Percentiles rank a stretch among this genome's conserved stretches.
Conservation (phyloP, 257 asterid species). For the Jaltomata sinuosa region DNA sequence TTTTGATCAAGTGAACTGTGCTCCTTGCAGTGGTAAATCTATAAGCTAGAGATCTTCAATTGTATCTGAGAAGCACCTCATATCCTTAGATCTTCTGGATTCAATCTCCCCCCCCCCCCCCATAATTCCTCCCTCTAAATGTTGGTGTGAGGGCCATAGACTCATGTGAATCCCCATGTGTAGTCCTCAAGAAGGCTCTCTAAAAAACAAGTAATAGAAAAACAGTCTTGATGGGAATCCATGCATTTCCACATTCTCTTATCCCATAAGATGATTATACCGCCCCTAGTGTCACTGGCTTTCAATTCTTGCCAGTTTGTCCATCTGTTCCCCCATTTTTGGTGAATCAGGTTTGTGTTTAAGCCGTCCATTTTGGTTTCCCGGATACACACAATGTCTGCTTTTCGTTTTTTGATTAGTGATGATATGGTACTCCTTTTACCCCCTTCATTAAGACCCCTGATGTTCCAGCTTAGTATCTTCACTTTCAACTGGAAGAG, state of each 20-base stretch:
- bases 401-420: neutral
- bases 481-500: neutral
- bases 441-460: neutral
- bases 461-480: neutral
- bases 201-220: neutral
- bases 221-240: neutral
- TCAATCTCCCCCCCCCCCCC: no score
- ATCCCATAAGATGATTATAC: neutral
- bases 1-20: no score
- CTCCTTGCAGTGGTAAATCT: no score
- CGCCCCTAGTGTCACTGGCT: neutral
- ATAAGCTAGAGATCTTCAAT: no score
- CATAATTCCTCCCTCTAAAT: no score
- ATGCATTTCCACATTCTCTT: neutral
- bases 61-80: no score
- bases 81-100: no score
- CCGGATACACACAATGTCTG: neutral
- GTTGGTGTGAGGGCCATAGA: no score
- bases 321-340: neutral
- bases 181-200: neutral
- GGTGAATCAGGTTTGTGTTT: neutral
- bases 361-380: neutral
- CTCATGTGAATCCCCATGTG: no score
- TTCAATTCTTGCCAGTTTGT: neutral
- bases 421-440: neutral